A percentile compares a stretch with the other conserved stretches of the same genome.
Evolutionary conservation across 257 asterid genomes (phyloP).

Genomic region (Scutellaria barbata): DNA sequence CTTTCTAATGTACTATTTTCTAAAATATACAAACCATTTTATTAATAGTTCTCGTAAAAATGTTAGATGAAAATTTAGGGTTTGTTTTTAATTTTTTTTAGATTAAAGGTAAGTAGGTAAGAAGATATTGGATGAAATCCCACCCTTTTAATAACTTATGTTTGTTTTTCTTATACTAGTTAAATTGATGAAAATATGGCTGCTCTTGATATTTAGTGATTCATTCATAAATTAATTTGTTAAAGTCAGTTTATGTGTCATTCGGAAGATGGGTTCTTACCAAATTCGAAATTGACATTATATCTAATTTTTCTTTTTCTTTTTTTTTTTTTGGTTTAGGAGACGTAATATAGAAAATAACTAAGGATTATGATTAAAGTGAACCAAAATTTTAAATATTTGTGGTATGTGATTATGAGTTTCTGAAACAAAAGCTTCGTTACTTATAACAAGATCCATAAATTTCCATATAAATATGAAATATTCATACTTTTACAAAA

Average conservation of each 20-base stretch:
- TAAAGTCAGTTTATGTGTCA: conserved; percentile 2
- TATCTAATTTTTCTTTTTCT: background rate
- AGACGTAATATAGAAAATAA: conserved; percentile 8
- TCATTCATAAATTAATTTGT: conserved; percentile 3
- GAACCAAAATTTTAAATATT: background rate
- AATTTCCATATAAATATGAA: background rate
- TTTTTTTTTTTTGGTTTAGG: background rate
- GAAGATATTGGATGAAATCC: too few relatives aligned
- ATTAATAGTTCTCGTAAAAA: too few relatives aligned
- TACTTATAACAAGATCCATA: background rate
- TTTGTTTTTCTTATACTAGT: too few relatives aligned
- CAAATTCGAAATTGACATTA: conserved; percentile 40
- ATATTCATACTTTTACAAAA: background rate
- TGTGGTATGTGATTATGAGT: background rate
- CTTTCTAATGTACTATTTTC: background rate
- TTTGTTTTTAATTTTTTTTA: too few relatives aligned
- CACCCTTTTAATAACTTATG: too few relatives aligned
- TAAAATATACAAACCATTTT: too few relatives aligned
- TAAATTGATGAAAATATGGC: too few relatives aligned
- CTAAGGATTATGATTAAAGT: conserved; percentile 21
- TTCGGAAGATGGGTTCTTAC: conserved; percentile 28
- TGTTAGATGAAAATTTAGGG: too few relatives aligned
- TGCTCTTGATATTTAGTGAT: too few relatives aligned
- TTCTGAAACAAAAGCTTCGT: background rate
- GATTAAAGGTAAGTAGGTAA: too few relatives aligned